These are phyloP conservation scores for Yueomyces sinensis DNA, from an alignment of 805 yeast genomes.

Conservation along the genomic window DNA sequence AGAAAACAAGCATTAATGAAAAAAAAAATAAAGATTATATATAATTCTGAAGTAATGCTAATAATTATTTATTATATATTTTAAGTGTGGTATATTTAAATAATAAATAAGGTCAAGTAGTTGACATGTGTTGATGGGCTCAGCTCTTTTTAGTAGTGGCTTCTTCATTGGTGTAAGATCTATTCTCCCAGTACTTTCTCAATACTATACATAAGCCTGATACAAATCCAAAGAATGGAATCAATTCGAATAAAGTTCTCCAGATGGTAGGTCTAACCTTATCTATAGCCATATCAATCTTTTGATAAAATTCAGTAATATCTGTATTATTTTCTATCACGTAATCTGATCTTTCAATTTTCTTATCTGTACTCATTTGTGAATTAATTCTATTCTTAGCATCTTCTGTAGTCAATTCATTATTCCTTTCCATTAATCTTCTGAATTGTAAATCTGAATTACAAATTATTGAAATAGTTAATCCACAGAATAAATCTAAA, in stretches of 20 bases:
- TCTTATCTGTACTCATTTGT: conserved; percentile 57
- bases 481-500: conserved; percentile 58
- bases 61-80: too few relatives aligned
- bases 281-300: conserved; percentile 29
- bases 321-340: conserved; percentile 51
- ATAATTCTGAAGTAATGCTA: too few relatives aligned
- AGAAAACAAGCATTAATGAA: too few relatives aligned
- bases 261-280: conserved; percentile 27
- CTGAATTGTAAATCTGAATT: conserved; percentile 41
- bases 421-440: conserved; percentile 55
- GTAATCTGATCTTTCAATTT: conserved; percentile 46
- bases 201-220: conserved; percentile 20
- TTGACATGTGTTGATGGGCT: too few relatives aligned
- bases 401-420: conserved; percentile 49
- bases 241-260: conserved; percentile 22
- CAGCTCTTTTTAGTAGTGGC: too few relatives aligned
- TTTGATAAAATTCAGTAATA: conserved; percentile 29
- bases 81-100: too few relatives aligned
- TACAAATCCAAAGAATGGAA: conserved; percentile 30
- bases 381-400: conserved; percentile 58
- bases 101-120: too few relatives aligned
- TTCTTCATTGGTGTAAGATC: not conserved
- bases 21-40: too few relatives aligned
- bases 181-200: not conserved
- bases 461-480: conserved; percentile 56